phyloP scores from a whole-genome alignment of 257 asterid genomes.

The Avicennia marina region DNA sequence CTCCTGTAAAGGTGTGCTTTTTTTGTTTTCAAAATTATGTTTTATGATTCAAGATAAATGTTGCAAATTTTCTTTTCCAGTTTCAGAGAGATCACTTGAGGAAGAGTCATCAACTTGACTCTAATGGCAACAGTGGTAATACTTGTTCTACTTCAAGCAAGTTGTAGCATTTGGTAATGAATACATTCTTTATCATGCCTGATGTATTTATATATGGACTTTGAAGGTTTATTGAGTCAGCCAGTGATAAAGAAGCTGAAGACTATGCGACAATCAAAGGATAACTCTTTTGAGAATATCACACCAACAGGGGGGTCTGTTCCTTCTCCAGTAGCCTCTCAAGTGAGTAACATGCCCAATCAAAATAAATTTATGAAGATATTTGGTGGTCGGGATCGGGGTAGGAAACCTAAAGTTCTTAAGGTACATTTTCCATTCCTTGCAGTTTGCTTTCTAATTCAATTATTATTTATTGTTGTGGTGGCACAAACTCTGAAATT shows the following conservation, averaged over 20 bases:
- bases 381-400: constrained; percentile 82
- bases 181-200: constrained; percentile 14
- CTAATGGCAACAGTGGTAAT: no score
- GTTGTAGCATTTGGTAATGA: constrained; percentile 1
- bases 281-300: constrained; percentile 64
- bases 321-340: constrained; percentile 90
- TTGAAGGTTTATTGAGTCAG: constrained; percentile 74
- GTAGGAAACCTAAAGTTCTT: constrained; percentile 63
- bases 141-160: neutral
- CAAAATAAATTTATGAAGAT: constrained; percentile 66
- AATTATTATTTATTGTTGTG: constrained; percentile 12
- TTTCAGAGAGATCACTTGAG: no score
- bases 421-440: constrained; percentile 51
- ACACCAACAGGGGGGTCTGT: constrained; percentile 53
- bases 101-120: no score
- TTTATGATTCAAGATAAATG: no score
- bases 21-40: no score
- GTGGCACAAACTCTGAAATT: constrained; percentile 15
- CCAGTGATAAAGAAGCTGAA: constrained; percentile 71
- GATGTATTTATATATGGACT: constrained; percentile 18
- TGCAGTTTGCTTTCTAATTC: constrained; percentile 1
- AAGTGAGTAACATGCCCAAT: constrained; percentile 75
- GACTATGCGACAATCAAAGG: constrained; percentile 60
- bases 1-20: no score
- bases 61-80: no score